Evolutionary conservation across 2,329 filamentous ascomycete species (phyloP).

Genomic region (Talaromyces sp.): DNA sequence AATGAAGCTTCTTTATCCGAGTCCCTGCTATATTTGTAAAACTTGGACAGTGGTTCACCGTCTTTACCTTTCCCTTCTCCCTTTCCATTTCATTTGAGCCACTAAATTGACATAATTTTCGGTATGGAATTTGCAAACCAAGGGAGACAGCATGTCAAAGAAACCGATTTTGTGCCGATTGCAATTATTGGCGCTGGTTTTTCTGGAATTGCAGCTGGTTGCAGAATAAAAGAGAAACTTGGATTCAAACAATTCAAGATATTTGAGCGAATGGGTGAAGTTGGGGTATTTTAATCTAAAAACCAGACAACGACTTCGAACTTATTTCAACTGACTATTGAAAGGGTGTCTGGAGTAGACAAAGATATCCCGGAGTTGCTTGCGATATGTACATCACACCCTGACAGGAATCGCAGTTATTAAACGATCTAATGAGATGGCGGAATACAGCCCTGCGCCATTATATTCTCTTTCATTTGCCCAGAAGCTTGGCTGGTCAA

Average conservation of each 20-base stretch:
- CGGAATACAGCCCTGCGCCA: slow-evolving; percentile 40
- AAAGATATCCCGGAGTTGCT: slow-evolving; percentile 54
- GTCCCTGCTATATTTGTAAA: neutral
- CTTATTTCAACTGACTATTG: neutral
- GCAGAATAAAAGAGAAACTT: slow-evolving; percentile 52
- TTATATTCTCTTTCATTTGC: slow-evolving; percentile 54
- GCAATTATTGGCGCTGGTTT: slow-evolving; percentile 57
- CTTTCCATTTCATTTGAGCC: neutral
- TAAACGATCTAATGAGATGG: neutral
- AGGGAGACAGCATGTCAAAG: neutral
- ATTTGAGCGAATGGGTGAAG: slow-evolving; percentile 52
- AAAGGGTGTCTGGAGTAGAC: slow-evolving; percentile 57
- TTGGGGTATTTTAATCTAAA: slow-evolving; percentile 36
- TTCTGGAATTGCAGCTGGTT: slow-evolving; percentile 57
- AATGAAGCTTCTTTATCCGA: neutral
- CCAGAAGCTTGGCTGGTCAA: slow-evolving; percentile 48
- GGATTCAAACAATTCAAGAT: slow-evolving; percentile 54
- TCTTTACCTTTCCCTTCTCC: neutral
- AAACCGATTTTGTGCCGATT: slow-evolving; percentile 29
- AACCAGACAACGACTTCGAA: neutral
- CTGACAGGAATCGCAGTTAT: neutral
- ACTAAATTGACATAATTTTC: neutral
- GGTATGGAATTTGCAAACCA: neutral
- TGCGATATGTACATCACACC: slow-evolving; percentile 45
- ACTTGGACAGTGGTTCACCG: neutral